Conservation (phyloP, 805 yeast species). For the Candida taoyuanica region DNA sequence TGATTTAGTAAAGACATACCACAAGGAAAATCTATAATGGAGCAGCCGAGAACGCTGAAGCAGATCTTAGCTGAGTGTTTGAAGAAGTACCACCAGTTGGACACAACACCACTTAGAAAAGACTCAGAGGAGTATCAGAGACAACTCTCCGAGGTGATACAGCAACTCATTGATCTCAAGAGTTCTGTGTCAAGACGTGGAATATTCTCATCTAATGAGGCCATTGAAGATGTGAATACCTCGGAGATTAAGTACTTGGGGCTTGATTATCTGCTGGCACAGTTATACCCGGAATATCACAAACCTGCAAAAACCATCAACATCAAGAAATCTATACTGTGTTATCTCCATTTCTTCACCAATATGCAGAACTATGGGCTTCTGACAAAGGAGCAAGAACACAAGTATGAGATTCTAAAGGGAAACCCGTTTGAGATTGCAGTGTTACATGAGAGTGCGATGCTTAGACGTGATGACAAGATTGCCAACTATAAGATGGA, state of each 20-base stretch:
- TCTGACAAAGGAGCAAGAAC: slow-evolving; percentile 34
- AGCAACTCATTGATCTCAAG: slow-evolving; percentile 42
- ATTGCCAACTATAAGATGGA: slow-evolving; percentile 63
- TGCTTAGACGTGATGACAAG: slow-evolving; percentile 57
- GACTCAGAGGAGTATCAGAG: slow-evolving; percentile 41
- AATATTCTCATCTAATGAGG: slow-evolving; percentile 70
- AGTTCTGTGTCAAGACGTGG: slow-evolving; percentile 41
- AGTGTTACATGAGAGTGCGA: slow-evolving; percentile 34
- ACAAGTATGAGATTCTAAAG: slow-evolving; percentile 33
- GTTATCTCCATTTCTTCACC: slow-evolving; percentile 43
- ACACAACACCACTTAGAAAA: slow-evolving; percentile 29
- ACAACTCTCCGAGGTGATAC: slow-evolving; percentile 33
- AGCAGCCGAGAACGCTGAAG: slow-evolving; percentile 10
- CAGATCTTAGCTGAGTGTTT: slow-evolving; percentile 7
- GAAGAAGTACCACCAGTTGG: neutral
- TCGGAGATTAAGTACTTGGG: slow-evolving; percentile 54
- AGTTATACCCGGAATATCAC: slow-evolving; percentile 24
- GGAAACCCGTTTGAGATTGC: slow-evolving; percentile 32
- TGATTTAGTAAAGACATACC: neutral
- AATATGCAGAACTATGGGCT: slow-evolving; percentile 42
- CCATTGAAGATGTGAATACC: slow-evolving; percentile 63
- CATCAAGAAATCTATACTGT: slow-evolving; percentile 38
- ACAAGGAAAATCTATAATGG: slow-evolving; percentile 2
- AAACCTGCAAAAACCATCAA: slow-evolving; percentile 30
- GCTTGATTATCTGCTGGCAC: slow-evolving; percentile 56